Conservation (phyloP, 2,329 filamentous ascomycete genomes). For the Spiromastix sp. region DNA sequence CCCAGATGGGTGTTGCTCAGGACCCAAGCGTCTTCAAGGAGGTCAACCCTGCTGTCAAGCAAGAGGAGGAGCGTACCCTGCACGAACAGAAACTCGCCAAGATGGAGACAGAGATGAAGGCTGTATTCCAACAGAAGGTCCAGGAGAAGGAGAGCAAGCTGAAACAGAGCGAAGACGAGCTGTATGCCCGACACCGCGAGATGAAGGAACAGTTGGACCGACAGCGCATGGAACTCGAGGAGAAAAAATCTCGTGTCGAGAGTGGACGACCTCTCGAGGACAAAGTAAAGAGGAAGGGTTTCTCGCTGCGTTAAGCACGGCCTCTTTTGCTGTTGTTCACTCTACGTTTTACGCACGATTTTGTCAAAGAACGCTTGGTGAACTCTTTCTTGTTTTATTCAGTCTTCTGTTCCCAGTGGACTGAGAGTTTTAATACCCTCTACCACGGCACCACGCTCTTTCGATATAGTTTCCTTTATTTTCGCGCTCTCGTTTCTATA, state of each 20-base stretch:
- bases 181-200: constrained; percentile 94
- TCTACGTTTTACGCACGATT: constrained; percentile 8
- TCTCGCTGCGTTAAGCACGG: constrained; percentile 83
- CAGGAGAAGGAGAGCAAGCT: constrained; percentile 99
- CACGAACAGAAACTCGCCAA: constrained; percentile 99
- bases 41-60: constrained; percentile 99
- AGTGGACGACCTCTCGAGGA: constrained; percentile 93
- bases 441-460: constrained; percentile 13
- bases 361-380: constrained; percentile 4
- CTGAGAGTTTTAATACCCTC: constrained; percentile 1
- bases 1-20: constrained; percentile 95
- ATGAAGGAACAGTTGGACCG: constrained; percentile 99
- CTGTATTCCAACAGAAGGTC: constrained; percentile 99
- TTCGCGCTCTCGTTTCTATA: constrained; percentile 20
- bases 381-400: constrained; percentile 2
- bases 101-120: constrained; percentile 99
- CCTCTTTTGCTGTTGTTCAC: constrained; percentile 9
- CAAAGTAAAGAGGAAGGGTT: constrained; percentile 98
- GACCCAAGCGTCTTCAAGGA: constrained; percentile 99
- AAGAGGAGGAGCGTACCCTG: constrained; percentile 94
- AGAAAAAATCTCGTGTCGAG: constrained; percentile 95
- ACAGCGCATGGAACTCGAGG: constrained; percentile 88
- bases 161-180: constrained; percentile 97
- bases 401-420: neutral
- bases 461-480: constrained; percentile 14